Percentiles rank a stretch among this genome's conserved stretches.
These are phyloP conservation scores for Pezicula neosporulosa DNA, from an alignment of 2,329 filamentous ascomycete species.

Conservation along the genomic window DNA sequence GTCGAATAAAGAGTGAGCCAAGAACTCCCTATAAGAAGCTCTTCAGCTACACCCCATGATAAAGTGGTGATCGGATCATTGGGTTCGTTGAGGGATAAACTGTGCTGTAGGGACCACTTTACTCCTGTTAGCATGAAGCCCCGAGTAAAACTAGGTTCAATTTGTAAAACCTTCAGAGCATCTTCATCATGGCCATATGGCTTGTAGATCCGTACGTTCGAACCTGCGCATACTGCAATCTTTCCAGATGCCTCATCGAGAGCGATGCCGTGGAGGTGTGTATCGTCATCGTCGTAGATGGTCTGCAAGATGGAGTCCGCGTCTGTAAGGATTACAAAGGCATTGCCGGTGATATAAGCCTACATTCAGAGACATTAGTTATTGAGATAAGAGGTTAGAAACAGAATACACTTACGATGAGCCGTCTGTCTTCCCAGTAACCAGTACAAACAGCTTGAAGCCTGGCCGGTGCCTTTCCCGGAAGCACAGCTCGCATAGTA, in stretches of 20 bases:
- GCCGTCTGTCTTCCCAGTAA: conserved; percentile 67
- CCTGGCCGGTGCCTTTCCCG: conserved; percentile 73
- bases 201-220: conserved; percentile 71
- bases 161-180: conserved; percentile 62
- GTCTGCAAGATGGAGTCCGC: conserved; percentile 79
- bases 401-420: conserved; percentile 57
- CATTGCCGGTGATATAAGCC: conserved; percentile 88
- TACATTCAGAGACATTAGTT: conserved; percentile 32
- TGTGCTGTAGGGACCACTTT: conserved; percentile 63
- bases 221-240: conserved; percentile 71
- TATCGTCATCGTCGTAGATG: conserved; percentile 76
- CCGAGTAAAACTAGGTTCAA: conserved; percentile 1
- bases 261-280: conserved; percentile 65
- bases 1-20: conserved; percentile 66
- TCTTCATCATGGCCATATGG: conserved; percentile 70
- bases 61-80: conserved; percentile 49
- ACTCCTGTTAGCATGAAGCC: conserved; percentile 14
- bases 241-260: conserved; percentile 82
- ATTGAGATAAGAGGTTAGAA: not conserved
- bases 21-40: conserved; percentile 74
- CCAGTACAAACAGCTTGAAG: conserved; percentile 74
- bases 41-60: conserved; percentile 85
- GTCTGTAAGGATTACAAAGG: conserved; percentile 77
- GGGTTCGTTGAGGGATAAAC: conserved; percentile 46
- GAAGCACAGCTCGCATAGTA: conserved; percentile 75